Conservation (phyloP, 2,329 filamentous ascomycete species). For the Xylaria polymorpha region DNA sequence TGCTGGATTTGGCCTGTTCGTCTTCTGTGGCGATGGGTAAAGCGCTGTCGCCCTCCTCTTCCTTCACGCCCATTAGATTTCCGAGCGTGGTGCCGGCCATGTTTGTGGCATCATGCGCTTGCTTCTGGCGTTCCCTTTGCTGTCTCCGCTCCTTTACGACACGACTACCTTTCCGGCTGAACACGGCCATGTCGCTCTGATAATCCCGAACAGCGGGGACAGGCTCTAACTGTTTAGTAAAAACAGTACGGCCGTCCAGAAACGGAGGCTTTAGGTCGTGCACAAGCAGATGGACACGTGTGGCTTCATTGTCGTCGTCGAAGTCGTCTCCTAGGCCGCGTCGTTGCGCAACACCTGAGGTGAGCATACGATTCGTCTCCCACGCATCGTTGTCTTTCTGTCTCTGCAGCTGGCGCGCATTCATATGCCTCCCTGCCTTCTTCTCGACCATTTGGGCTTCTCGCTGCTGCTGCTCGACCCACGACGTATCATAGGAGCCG, state of each 20-base stretch:
- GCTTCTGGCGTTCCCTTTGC: slow-evolving; percentile 91
- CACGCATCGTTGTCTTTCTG: slow-evolving; percentile 96
- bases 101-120: slow-evolving; percentile 94
- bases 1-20: slow-evolving; percentile 69
- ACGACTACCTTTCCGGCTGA: slow-evolving; percentile 92
- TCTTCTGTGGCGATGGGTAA: slow-evolving; percentile 80
- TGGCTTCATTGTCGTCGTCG: slow-evolving; percentile 89
- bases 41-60: slow-evolving; percentile 91
- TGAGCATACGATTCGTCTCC: slow-evolving; percentile 99
- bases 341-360: slow-evolving; percentile 92
- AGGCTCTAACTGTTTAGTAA: slow-evolving; percentile 96
- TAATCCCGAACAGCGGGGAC: slow-evolving; percentile 92
- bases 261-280: slow-evolving; percentile 96
- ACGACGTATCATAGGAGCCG: slow-evolving; percentile 77
- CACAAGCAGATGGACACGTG: slow-evolving; percentile 87
- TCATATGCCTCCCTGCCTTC: slow-evolving; percentile 77
- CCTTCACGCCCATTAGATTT: slow-evolving; percentile 95
- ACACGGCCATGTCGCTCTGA: slow-evolving; percentile 99
- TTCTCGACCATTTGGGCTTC: slow-evolving; percentile 82
- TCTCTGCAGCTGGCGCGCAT: slow-evolving; percentile 81
- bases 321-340: slow-evolving; percentile 85
- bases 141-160: slow-evolving; percentile 92
- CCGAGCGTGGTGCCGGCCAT: slow-evolving; percentile 91
- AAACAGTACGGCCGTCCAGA: slow-evolving; percentile 92
- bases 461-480: slow-evolving; percentile 75